Conservation (phyloP, 805 yeast species). For the Ogataea kodamae region DNA sequence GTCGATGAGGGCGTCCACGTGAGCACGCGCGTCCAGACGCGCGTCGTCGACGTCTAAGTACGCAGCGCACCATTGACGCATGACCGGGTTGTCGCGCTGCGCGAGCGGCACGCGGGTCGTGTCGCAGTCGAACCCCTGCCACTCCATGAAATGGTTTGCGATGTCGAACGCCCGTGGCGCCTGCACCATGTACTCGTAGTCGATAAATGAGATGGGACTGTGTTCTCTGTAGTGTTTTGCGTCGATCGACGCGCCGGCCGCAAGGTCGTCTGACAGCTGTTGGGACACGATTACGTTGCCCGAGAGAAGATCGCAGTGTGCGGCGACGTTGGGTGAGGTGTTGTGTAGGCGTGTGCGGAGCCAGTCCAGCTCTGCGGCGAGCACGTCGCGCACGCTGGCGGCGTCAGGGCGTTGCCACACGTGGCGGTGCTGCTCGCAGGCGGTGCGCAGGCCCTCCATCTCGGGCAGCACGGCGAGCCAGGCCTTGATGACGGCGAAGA, state of each 20-base stretch:
- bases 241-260: conserved; percentile 13
- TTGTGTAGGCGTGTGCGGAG: conserved; percentile 37
- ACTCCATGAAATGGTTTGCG: conserved; percentile 71
- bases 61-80: conserved; percentile 56
- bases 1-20: conserved; percentile 42
- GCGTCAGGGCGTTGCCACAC: conserved; percentile 13
- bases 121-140: conserved; percentile 81
- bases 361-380: conserved; percentile 56
- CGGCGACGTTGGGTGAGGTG: conserved; percentile 54
- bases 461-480: conserved; percentile 66
- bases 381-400: conserved; percentile 32
- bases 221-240: conserved; percentile 10
- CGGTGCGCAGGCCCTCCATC: conserved; percentile 36
- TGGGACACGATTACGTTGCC: conserved; percentile 68
- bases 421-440: conserved; percentile 36
- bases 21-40: conserved; percentile 12
- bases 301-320: conserved; percentile 70
- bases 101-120: conserved; percentile 57
- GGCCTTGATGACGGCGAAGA: conserved; percentile 58
- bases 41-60: conserved; percentile 41
- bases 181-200: conserved; percentile 68
- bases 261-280: conserved; percentile 23
- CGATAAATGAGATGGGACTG: conserved; percentile 57
- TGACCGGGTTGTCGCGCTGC: conserved; percentile 36
- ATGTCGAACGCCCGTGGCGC: conserved; percentile 74